A percentile compares a stretch with the other conserved stretches of the same genome.
These are phyloP conservation scores for Thinopyrum elongatum DNA, from an alignment of 176 grass and related monocot genomes.

Conservation along the genomic window DNA sequence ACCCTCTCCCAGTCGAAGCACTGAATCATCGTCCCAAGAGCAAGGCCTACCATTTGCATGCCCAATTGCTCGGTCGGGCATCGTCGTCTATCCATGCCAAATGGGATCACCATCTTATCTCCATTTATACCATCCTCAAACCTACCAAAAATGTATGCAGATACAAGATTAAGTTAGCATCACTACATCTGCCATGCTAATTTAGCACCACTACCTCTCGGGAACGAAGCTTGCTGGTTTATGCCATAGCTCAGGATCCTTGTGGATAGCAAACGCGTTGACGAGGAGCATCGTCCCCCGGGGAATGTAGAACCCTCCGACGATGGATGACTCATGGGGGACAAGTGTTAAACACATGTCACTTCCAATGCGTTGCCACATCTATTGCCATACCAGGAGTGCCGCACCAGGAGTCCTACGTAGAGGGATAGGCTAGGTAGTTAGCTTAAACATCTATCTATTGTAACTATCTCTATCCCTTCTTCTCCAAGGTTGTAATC, in stretches of 20 bases:
- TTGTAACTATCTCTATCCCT: no score
- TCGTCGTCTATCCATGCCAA: slow-evolving; percentile 35
- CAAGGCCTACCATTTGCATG: slow-evolving; percentile 38
- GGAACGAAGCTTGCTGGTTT: slow-evolving; percentile 34
- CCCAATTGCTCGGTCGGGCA: slow-evolving; percentile 34
- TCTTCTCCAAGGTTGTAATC: no score
- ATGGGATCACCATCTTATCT: slow-evolving; percentile 26
- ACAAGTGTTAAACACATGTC: no score
- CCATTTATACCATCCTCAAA: neutral
- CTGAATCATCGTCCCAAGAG: slow-evolving; percentile 47
- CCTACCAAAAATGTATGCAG: neutral
- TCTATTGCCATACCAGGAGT: no score
- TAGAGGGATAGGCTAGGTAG: no score
- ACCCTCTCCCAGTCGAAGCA: slow-evolving; percentile 37
- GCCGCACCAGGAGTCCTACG: no score
- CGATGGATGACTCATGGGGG: slow-evolving; percentile 31
- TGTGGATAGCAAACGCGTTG: slow-evolving; percentile 45
- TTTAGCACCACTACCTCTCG: slow-evolving; percentile 32
- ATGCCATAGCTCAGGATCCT: slow-evolving; percentile 31
- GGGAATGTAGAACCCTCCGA: slow-evolving; percentile 32
- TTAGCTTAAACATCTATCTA: no score
- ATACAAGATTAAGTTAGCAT: no score
- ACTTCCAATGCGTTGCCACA: no score
- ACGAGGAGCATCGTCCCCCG: slow-evolving; percentile 38
- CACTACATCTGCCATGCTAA: no score